phyloP scores from a whole-genome alignment of 164 flowering plant species.

The grape (Vitis vinifera) region DNA sequence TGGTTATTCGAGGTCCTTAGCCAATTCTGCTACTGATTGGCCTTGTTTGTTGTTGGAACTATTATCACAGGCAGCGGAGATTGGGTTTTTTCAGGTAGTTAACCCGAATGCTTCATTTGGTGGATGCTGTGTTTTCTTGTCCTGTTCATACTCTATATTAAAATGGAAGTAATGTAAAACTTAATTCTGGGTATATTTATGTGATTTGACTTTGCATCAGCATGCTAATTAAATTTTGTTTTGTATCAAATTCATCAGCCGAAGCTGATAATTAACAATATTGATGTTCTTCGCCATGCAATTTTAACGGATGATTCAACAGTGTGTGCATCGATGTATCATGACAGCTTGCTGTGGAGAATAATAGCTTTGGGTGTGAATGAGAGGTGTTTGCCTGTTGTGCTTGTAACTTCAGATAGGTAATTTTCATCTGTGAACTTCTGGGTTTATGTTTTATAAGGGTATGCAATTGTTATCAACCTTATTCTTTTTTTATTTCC shows the following conservation, averaged over 20 bases:
- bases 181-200: background rate
- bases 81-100: conserved; percentile 73
- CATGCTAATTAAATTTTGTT: background rate
- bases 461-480: no score
- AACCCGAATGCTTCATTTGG: background rate
- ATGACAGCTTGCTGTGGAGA: conserved; percentile 91
- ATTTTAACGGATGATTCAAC: conserved; percentile 51
- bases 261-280: conserved; percentile 90
- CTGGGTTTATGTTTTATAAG: background rate
- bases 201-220: background rate
- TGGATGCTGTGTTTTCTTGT: background rate
- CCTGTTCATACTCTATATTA: background rate
- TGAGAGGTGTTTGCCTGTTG: conserved; percentile 70
- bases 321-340: conserved; percentile 72
- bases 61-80: conserved; percentile 74
- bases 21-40: conserved; percentile 84
- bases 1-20: conserved; percentile 76
- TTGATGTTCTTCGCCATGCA: conserved; percentile 73
- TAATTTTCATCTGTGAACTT: conserved; percentile 14
- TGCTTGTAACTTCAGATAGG: conserved; percentile 90
- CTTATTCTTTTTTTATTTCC: no score
- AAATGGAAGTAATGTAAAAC: background rate
- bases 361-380: conserved; percentile 77
- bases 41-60: conserved; percentile 78
- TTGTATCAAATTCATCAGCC: conserved; percentile 55